Evolutionary conservation across 371 early-diverging fungal genomes (phyloP), one percentile per base, ranked within the genome.

Genomic region (Mortierella sp.): DNA sequence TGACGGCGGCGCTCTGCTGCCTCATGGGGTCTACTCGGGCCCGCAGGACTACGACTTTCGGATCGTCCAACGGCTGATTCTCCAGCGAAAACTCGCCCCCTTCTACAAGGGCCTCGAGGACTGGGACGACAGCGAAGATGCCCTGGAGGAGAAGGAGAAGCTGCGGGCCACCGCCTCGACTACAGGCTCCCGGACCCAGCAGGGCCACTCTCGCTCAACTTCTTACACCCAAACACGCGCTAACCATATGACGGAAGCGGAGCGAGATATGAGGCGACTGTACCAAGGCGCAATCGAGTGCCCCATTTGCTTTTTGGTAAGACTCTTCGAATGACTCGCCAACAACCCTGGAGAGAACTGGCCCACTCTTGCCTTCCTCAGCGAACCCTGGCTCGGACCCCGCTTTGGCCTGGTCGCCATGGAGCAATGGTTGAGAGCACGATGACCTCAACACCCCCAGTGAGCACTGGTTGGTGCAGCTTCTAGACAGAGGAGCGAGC

Each of bases 241-340:
- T 37, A 44, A 40, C 17, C 31, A 52, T 27, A 28, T 66, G 55
- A 54, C 64, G 48, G 57, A 67, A 37, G n/a, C 51, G 12, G 68
- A 67, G 46, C 55, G 68, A 64, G 67, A 81, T 64, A 67, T 73
- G 69, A 49, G 58, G 66, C 74, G 70, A 50, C 67, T 88, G 34
- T 90, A 88, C 71, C 85, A 86, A 43, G 83, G 86, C 47, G 85
- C 90, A 28, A 80, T 96, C 45, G 97, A 97, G 68, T 96, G 96
- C 67, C 97, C 97, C 10, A 96, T 97, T 63, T 96, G 96, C 64
- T 96, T 96, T 67, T 78, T 96, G 85, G 91, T 93, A 83, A 84
- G 78, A 57, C 21, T 12, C 10, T 6, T 45, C n/a, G 7, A 9
- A 14, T 14, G 39, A 39, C 14, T 39, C n/a, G n/a, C n/a, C n/a